Conservation (phyloP, 768 basidiomycete genomes). For the Xerocomus spinulosus region DNA sequence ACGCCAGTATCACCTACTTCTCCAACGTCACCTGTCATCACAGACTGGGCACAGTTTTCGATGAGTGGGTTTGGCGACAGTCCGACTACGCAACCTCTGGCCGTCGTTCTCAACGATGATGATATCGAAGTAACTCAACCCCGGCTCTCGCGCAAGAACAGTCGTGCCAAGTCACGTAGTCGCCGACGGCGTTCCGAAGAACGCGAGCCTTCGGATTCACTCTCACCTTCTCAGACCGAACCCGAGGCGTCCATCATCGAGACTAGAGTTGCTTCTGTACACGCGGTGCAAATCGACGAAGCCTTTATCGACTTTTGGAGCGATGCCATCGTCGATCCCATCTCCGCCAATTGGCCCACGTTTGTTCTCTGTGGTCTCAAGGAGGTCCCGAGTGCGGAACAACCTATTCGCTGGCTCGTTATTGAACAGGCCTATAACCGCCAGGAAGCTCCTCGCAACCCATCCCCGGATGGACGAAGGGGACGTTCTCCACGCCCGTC, state of each 20-base stretch:
- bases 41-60: slow-evolving; percentile 70
- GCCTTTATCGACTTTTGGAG: slow-evolving; percentile 83
- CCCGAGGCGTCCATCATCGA: slow-evolving; percentile 22
- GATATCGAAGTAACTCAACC: slow-evolving; percentile 57
- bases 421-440: slow-evolving; percentile 57
- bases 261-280: slow-evolving; percentile 36
- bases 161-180: slow-evolving; percentile 27
- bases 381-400: slow-evolving; percentile 19
- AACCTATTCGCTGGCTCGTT: slow-evolving; percentile 56
- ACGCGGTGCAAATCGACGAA: slow-evolving; percentile 62
- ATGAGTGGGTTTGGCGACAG: slow-evolving; percentile 55
- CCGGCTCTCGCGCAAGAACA: slow-evolving; percentile 30
- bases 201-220: slow-evolving; percentile 1
- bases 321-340: slow-evolving; percentile 67
- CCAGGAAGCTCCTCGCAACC: slow-evolving; percentile 28
- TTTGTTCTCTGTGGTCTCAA: slow-evolving; percentile 72
- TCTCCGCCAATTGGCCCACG: slow-evolving; percentile 59
- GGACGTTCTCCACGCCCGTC: slow-evolving; percentile 43
- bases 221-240: slow-evolving; percentile 19
- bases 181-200: slow-evolving; percentile 24
- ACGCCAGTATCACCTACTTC: slow-evolving; percentile 27
- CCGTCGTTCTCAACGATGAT: slow-evolving; percentile 59
- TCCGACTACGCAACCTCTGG: slow-evolving; percentile 36
- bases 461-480: slow-evolving; percentile 24
- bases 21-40: slow-evolving; percentile 25